Base-by-base conservation (phyloP, 768 basidiomycete genomes). In the Xerocomellus chrysenteron region DNA sequence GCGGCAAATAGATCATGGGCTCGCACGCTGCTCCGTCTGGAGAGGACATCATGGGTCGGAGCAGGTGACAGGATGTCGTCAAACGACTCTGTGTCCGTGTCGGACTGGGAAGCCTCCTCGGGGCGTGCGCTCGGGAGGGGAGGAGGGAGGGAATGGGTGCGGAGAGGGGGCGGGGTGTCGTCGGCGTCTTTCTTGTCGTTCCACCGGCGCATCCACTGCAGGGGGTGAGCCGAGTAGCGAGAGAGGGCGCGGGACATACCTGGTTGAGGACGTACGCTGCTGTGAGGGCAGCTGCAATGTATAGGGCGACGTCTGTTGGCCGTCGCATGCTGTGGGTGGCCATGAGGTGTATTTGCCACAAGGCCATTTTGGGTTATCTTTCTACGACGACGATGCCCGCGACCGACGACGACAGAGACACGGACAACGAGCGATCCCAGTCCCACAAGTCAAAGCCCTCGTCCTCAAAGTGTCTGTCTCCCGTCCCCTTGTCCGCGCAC, bases 381-480 rank as follows among this genome's bases (percentile, higher is more conserved):
- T 46, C n/a, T 36, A 26, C 28, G 14, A 16, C 32, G 6, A 36
- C 21, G 32, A 59, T 72, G 66, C 47, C 66, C 10, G 30, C 65
- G 13, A 54, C 68, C 12, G 68, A 71, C 52, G 65, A 67, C 44
- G 59, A 63, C 21, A 64, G 63, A 42, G 69, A 71, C 8, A 47
- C 52, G 4, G 69, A 71, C 41, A 54, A 41, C 49, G 69, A 71
- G 40, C 54, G 53, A 44, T 44, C 57, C 26, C 26, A 0, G 54
- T 49, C 6, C 17, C 24, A 45, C 55, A 72, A 62, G 41, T 62
- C 59, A 49, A 75, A 73, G 58, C 52, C 66, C 3, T 54, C 71
- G 5, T 59, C 67, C 9, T 74, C 74, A 44, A 75, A 75, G 63
- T 63, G 74, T 74, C 33, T 35, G 49, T 35, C 47, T 28, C 24